A percentile compares a stretch with the other conserved stretches of the same genome.
These are phyloP conservation scores for Dryadomyces sulphureus DNA, from an alignment of 2,329 filamentous ascomycete genomes.

Conservation along the genomic window DNA sequence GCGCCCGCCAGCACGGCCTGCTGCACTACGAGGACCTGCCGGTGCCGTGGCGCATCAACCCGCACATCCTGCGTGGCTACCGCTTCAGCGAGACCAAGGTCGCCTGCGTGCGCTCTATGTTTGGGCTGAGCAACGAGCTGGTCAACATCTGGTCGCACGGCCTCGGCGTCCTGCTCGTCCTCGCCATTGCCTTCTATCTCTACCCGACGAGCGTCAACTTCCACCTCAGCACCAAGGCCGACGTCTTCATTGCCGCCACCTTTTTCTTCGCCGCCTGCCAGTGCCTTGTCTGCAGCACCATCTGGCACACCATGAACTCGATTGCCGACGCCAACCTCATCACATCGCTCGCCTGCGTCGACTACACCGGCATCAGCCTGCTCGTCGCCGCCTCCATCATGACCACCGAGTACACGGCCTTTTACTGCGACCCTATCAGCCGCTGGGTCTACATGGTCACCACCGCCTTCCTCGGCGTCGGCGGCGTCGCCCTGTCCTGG, in stretches of 20 bases:
- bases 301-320: constrained; percentile 99
- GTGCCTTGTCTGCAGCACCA: constrained; percentile 83
- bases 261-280: constrained; percentile 96
- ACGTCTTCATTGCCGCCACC: constrained; percentile 78
- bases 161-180: constrained; percentile 74
- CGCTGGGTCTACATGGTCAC: constrained; percentile 74
- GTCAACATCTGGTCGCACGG: constrained; percentile 98
- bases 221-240: constrained; percentile 68
- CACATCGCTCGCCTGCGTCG: constrained; percentile 92
- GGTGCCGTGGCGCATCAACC: constrained; percentile 85
- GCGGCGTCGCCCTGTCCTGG: constrained; percentile 87
- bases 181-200: constrained; percentile 86
- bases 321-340: constrained; percentile 81
- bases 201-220: constrained; percentile 86
- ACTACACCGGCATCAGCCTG: constrained; percentile 94
- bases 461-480: constrained; percentile 68
- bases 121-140: constrained; percentile 77
- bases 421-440: constrained; percentile 88
- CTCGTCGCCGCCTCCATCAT: constrained; percentile 93
- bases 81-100: constrained; percentile 86
- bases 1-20: constrained; percentile 66
- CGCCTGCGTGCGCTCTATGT: constrained; percentile 73
- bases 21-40: constrained; percentile 85
- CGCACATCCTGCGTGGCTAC: constrained; percentile 82
- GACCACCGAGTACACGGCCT: constrained; percentile 96